Evolutionary conservation across 108 stramenopile species (phyloP).

Genomic region (Discostella pseudostelligera): DNA sequence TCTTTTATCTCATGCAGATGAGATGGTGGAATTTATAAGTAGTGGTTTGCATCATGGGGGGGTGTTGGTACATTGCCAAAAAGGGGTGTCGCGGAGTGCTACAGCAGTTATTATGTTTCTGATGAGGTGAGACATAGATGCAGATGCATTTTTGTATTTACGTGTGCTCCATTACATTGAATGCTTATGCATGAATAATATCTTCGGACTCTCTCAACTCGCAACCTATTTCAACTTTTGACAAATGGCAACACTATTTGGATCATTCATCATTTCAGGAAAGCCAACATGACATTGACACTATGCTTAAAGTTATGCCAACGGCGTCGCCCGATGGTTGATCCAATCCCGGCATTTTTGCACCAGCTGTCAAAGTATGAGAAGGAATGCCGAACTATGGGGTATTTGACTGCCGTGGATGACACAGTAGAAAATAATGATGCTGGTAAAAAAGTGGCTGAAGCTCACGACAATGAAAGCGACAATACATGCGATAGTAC

Average conservation of each 20-base stretch:
- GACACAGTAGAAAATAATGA: slow-evolving; percentile 7
- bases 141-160: slow-evolving; percentile 1
- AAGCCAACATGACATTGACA: slow-evolving; percentile 46
- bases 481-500: neutral
- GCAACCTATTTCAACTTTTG: too few species aligned
- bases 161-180: neutral
- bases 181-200: too few species aligned
- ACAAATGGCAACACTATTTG: too few species aligned
- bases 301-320: slow-evolving; percentile 54
- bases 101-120: slow-evolving; percentile 68
- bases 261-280: slow-evolving; percentile 32
- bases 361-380: slow-evolving; percentile 53
- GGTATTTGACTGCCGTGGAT: slow-evolving; percentile 35
- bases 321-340: slow-evolving; percentile 54
- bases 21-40: slow-evolving; percentile 59
- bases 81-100: slow-evolving; percentile 66
- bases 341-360: slow-evolving; percentile 73
- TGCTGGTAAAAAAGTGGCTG: neutral
- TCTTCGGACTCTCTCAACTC: too few species aligned
- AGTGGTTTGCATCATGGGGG: slow-evolving; percentile 73
- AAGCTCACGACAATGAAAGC: neutral
- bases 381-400: slow-evolving; percentile 35
- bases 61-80: slow-evolving; percentile 76
- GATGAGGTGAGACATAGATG: slow-evolving; percentile 44
- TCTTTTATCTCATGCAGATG: slow-evolving; percentile 45